Evolutionary conservation across 257 asterid genomes (phyloP), one percentile per base, ranked within the genome.

Genomic region (Jacaranda copaia): DNA sequence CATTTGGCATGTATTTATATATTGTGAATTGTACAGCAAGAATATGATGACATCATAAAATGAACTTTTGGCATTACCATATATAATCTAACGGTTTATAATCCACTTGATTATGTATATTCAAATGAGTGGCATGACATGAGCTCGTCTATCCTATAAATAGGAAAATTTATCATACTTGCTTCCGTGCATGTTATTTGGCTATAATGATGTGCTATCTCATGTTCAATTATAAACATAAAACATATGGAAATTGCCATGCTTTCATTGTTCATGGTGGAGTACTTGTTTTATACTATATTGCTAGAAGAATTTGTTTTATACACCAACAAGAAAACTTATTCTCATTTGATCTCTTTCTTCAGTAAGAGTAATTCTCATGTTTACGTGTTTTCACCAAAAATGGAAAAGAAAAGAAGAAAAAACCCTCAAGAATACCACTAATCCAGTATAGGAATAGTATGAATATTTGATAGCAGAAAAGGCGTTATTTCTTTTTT

Each of bases 401-500:
- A 32, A 19, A 38, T 73, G 14, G 25, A 74, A n/a, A n/a, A 15
- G 11, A 52, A 51, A 13, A 11, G 1, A 14, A 38, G 42, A 62
- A 73, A 51, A 16, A 14, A 53, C 39, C 25, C 3, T 3, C 49
- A 59, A 59, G 72, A 73, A 19, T 68, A 77, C 79, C 40, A 32
- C 71, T 58, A 19, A 46, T 68, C 69, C 56, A 55, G 36, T 1
- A 25, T 25, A 25, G 32, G 32, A 25, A 25, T 25, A 25, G 32
- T 25, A 25, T 25, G 32, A 25, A 25, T 25, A 25, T 25, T 25
- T 25, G 32, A 25, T 2, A 25, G 32, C 52, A 42, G 39, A 68
- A 0, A 43, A 45, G 18, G 75, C 48, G 38, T 55, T 25, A 74
- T 73, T 15, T 75, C 79, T 16, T 48, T 61, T 51, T 49, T 71